Conservation (phyloP, 306 rosid species). For the Acacia acuminata region DNA sequence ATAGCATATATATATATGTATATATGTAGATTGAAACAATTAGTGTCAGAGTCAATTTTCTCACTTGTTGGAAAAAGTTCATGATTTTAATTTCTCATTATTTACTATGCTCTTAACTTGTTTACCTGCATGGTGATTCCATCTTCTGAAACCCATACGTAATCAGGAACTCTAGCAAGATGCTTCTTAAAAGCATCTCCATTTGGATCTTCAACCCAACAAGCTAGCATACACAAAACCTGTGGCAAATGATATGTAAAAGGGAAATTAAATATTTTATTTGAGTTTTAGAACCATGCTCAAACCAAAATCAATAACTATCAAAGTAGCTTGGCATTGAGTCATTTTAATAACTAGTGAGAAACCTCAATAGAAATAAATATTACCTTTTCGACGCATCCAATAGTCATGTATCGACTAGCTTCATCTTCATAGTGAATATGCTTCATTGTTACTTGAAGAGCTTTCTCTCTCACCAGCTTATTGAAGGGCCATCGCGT, state of each 20-base stretch:
- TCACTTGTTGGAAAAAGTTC: no score
- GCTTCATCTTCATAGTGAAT: conserved; percentile 79
- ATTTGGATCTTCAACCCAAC: conserved; percentile 83
- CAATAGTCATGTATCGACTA: conserved; percentile 66
- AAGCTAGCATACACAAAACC: conserved; percentile 75
- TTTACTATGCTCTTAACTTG: background rate
- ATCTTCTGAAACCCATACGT: conserved; percentile 76
- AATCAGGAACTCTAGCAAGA: conserved; percentile 72
- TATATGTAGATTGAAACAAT: no score
- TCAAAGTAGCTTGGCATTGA: background rate
- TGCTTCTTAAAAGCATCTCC: conserved; percentile 71
- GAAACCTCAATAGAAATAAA: no score
- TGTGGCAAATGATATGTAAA: background rate
- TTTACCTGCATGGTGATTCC: conserved; percentile 74
- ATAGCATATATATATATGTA: background rate
- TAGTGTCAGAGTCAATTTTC: no score
- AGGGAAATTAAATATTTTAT: background rate
- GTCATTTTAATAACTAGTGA: background rate
- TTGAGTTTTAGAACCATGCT: background rate
- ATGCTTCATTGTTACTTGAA: conserved; percentile 57
- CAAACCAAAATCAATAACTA: background rate
- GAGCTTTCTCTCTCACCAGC: conserved; percentile 49
- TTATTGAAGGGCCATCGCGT: conserved; percentile 77
- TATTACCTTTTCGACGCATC: conserved; percentile 65
- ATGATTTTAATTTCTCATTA: no score